Evolutionary conservation across 495 filamentous ascomycete species (phyloP), one percentile per base, ranked within the genome.

Genomic region (Opeltia flavorubescens): DNA sequence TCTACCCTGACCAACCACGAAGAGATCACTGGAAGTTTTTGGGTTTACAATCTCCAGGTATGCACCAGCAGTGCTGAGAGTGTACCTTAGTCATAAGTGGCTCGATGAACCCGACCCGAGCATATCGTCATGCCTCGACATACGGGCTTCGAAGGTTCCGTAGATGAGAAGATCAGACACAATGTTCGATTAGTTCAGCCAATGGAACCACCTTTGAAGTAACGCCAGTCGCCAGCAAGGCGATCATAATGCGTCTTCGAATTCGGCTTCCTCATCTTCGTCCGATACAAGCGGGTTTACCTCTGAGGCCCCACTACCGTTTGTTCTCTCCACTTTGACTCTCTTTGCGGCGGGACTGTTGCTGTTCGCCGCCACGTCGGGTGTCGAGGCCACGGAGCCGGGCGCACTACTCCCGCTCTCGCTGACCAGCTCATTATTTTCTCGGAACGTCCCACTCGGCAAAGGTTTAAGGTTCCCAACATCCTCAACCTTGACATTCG

Each of bases 241-340:
- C 38, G 38, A 26, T 49, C 29, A 50, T 43, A 54, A 38, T 7
- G 68, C 71, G 49, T 75, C 69, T 42, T 74, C 70, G 42, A 75
- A 75, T 31, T 72, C 55, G 1, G 34, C 55, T 31, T 71, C 71
- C 1, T 75, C 71, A 30, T 73, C 70, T 35, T 75, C 71, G 45
- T 74, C 70, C 2, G 70, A 74, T 63, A 64, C 46, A 62, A 59
- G 49, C 64, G 65, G 5, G 55, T 36, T 46, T 0, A 6, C 49
- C 15, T 40, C 43, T 8, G 25, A 30, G 9, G 17, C n/a, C 29
- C 41, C 47, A 12, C 27, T 28, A 12, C 48, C 51, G 7, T 45
- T 33, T 13, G 30, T 5, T 8, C 25, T 43, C 26, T 65, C 61
- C 24, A 57, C 48, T 49, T 74, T 74, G 39, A 71, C 50, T 49